A percentile compares a stretch with the other conserved stretches of the same genome.
These are phyloP conservation scores for Magnusiomyces tetraspermus DNA, from an alignment of 1,139 yeast genomes.

Conservation along the genomic window DNA sequence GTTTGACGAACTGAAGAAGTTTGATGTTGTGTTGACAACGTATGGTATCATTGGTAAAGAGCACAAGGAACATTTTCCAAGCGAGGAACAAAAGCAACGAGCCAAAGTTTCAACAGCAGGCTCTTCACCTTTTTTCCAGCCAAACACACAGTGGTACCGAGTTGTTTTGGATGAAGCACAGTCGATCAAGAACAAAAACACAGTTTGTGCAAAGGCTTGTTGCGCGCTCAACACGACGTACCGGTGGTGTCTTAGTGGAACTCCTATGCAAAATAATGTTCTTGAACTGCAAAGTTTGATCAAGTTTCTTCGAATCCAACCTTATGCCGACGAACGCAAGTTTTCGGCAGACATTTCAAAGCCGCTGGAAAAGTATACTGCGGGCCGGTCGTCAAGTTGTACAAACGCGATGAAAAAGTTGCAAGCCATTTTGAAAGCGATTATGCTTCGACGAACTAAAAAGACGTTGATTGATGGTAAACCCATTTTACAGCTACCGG, in stretches of 20 bases:
- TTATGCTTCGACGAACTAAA: conserved; percentile 73
- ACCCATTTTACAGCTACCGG: conserved; percentile 60
- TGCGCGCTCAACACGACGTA: conserved; percentile 44
- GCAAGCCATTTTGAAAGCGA: conserved; percentile 67
- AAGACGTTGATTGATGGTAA: conserved; percentile 67
- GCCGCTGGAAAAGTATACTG: conserved; percentile 40
- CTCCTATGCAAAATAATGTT: conserved; percentile 85
- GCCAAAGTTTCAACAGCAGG: conserved; percentile 29
- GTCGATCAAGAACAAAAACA: conserved; percentile 61
- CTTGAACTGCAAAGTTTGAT: conserved; percentile 73
- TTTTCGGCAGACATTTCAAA: conserved; percentile 52
- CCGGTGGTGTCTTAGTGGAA: conserved; percentile 83
- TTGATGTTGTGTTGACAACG: conserved; percentile 72
- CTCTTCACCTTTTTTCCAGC: conserved; percentile 56
- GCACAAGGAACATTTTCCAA: conserved; percentile 23
- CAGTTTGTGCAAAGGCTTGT: conserved; percentile 62
- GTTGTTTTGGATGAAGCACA: conserved; percentile 89
- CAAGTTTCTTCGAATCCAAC: conserved; percentile 57
- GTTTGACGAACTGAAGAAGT: conserved; percentile 42
- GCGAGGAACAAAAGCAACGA: conserved; percentile 19
- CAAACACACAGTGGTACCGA: conserved; percentile 44
- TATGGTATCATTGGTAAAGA: conserved; percentile 58
- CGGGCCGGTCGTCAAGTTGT: not conserved
- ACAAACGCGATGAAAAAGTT: conserved; percentile 47
- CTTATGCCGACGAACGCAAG: conserved; percentile 38